Conservation (phyloP, 2,329 filamentous ascomycete genomes). For the Aspergillus udagawae region DNA sequence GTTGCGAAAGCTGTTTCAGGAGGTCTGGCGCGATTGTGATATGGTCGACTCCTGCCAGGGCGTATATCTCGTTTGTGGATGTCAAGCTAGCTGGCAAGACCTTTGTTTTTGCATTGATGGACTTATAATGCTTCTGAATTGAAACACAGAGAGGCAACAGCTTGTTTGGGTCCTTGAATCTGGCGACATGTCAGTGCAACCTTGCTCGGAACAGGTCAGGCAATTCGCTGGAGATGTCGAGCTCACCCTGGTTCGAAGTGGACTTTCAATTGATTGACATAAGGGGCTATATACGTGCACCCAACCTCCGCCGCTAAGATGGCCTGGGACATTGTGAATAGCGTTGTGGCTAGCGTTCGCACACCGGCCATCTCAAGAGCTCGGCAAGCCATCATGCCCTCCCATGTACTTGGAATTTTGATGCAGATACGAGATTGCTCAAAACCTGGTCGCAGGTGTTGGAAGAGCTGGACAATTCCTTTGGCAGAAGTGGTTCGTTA, state of each 20-base stretch:
- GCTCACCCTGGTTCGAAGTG: constrained; percentile 49
- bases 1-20: constrained; percentile 45
- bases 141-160: constrained; percentile 48
- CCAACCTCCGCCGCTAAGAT: constrained; percentile 54
- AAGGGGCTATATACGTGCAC: constrained; percentile 61
- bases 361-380: constrained; percentile 52
- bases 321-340: constrained; percentile 61
- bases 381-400: constrained; percentile 58
- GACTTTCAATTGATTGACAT: constrained; percentile 62
- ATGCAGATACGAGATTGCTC: constrained; percentile 54
- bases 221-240: neutral
- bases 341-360: constrained; percentile 58
- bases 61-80: constrained; percentile 55
- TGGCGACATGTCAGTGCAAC: constrained; percentile 3
- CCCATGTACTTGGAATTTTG: constrained; percentile 62
- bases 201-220: neutral
- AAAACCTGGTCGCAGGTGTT: constrained; percentile 42
- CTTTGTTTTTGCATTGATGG: constrained; percentile 41
- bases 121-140: constrained; percentile 52
- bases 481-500: neutral
- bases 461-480: constrained; percentile 52
- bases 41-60: constrained; percentile 54
- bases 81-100: constrained; percentile 58
- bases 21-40: constrained; percentile 57
- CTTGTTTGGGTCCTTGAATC: constrained; percentile 25